These are phyloP conservation scores for Melocanna baccifera DNA, from an alignment of 176 grass and related monocot genomes.

Conservation along the genomic window DNA sequence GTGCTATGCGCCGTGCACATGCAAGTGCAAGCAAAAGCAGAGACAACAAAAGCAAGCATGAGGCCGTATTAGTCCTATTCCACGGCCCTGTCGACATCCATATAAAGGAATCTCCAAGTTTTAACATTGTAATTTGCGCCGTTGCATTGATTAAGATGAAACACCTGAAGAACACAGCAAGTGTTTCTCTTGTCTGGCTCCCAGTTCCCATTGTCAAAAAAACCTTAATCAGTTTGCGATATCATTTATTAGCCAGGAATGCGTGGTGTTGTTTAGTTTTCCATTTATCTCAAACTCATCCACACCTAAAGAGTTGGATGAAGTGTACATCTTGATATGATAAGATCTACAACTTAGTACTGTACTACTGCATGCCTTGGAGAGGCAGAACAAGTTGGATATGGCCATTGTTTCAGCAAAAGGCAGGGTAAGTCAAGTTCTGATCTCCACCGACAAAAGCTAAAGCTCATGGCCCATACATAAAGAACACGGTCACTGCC, in stretches of 20 bases:
- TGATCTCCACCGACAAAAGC: constrained; percentile 34
- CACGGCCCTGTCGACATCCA: background rate
- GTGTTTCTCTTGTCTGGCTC: background rate
- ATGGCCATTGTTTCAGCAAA: constrained; percentile 13
- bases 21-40: constrained; percentile 35
- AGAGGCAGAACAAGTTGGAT: background rate
- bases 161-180: constrained; percentile 15
- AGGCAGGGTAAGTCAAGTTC: background rate
- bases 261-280: background rate
- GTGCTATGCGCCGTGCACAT: constrained; percentile 21
- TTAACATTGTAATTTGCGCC: background rate
- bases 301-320: background rate
- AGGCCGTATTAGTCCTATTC: constrained; percentile 18
- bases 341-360: background rate
- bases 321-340: background rate
- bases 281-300: background rate
- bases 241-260: background rate
- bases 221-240: background rate
- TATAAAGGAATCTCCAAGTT: background rate
- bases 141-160: background rate
- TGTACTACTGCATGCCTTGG: background rate
- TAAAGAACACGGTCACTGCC: background rate
- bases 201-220: background rate
- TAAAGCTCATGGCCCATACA: background rate
- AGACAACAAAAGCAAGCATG: background rate